Base-by-base conservation (phyloP, 345 rosid genomes). In the Murraya paniculata region DNA sequence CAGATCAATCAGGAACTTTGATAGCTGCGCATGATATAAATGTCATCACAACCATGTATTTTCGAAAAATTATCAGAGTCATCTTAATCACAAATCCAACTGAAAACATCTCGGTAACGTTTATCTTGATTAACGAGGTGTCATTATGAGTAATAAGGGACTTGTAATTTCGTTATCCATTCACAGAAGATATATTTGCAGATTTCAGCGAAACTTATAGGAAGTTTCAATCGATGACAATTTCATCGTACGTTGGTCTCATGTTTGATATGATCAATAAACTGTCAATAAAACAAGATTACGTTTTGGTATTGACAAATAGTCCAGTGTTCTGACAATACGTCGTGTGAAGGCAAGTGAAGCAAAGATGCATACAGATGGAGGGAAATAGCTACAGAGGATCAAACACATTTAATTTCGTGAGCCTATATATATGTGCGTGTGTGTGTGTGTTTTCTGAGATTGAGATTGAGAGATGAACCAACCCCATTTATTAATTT, bases 1-100 rank as follows among this genome's bases (percentile, higher is more conserved):
- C 64, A 27, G 89, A 89, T 81, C 85, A 82, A 3, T 85, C 89
- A 3, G 88, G 90, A 74, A 84, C 86, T 48, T 80, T 90, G 75
- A 85, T 90, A 16, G 74, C 81, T 38, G 50, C 83, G 0, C 90
- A 88, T 70, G 5, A 85, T 14, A 16, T 72, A 41, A 41, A 41
- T 0, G 16, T 10, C 4, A 3, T 41, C 50, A 0, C 50, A 41
- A 41, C 4, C 50, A 3, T 41, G 50, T 41, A 11, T 41, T 41
- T 41, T 2, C 16, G 0, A 11, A 41, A 41, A 41, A 28, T 45
- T 33, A 4, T 53, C 80, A 38, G 64, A 57, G 68, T 55, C 72
- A 62, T 72, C 77, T 33, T 14, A 55, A 45, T 8, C 59, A 30
- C 30, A 27, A 27, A 60, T 31, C 38, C 16, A 60, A 73, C 21